Base-by-base conservation (phyloP, 1,139 yeast species). In the Tardiomyces blankii region DNA sequence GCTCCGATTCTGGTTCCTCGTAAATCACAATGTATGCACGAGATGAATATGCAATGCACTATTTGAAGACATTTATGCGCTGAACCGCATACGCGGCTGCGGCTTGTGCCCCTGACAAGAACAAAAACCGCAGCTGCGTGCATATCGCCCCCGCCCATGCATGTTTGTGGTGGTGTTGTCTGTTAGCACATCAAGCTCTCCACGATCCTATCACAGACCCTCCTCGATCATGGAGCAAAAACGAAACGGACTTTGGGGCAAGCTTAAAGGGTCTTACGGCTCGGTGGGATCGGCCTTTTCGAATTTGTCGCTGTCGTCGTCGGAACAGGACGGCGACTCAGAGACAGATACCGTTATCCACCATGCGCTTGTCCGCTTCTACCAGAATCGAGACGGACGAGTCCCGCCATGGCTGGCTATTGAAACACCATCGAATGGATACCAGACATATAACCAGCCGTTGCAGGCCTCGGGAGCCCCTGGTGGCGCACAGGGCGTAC, bases 261-360 rank as follows among this genome's bases (percentile, higher is more conserved):
- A 48, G 40, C 35, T 54, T 18, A 51, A 46, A 39, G 57, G 53
- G 18, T 50, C 49, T 12, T 53, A 51, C 11, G 48, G 41, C 44
- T 21, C 38, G 18, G 49, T 44, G 11, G 42, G 48, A 18, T 27
- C 49, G 35, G 32, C 43, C 2, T 41, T 59, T 28, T 54, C 62
- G 2, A 53, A 54, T 21, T 51, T 60, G 28, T 55, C 61, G 1
- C 48, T 64, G 13, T 49, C 55, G 9, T 49, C 55, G 8, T 49
- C 51, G 6, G 68, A 65, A 39, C 56, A 55, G 41, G 69, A 65
- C 44, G 62, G 65, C 6, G 61, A 52, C 16, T 49, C 52, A 2
- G 66, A 61, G 43, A 54, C 58, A 39, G 67, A 65, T 43, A 65
- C 69, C 1, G 60, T 62, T 7, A 49, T 66, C 9, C 60, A 63